Base-by-base conservation (phyloP, 2,329 filamentous ascomycete genomes). In the Sarocladium brachiariae region DNA sequence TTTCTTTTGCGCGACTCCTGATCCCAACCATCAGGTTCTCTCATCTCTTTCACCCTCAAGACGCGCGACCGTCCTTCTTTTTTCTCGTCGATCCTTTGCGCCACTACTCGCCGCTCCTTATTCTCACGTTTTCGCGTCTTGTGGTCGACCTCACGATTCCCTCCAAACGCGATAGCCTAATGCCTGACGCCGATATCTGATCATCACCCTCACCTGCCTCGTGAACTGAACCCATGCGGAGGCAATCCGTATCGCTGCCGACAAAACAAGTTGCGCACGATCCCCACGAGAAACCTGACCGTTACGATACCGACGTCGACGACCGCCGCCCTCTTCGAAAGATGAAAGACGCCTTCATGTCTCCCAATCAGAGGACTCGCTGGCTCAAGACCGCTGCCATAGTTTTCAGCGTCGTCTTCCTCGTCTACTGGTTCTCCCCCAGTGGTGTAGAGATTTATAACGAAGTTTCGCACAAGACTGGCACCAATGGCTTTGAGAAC, bases 301-400 rank as follows among this genome's bases (percentile, higher is more conserved):
- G 81, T 61, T 84, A 84, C 70, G 69, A 70, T 59, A 58, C 65
- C 56, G 66, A 70, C 59, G 68, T 64, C 56, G 66, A 70, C 59
- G 68, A 71, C 57, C 70, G 69, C 62, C 68, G 72, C 58, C 66
- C 75, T 53, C 65, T 81, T 64, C 70, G 73, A 66, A 79, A 72
- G 58, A 67, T 80, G 70, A 78, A 79, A 67, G 70, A 75, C 62
- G 71, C 72, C 62, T 77, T 73, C 67, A 80, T 81, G 73, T 77
- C 80, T 55, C 81, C 84, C 70, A 76, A 79, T 63, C 81, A 84
- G 71, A 77, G 76, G 66, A 73, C 79, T 56, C 78, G 82, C 64
- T 85, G 80, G 75, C 65, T 83, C 58, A 84, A 83, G 72, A 83
- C 80, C 54, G 77, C 75, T 59, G 79, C 78, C 56, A 78, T 85